Evolutionary conservation across 2,329 filamentous ascomycete genomes (phyloP).

Genomic region (Diaporthe sp.): DNA sequence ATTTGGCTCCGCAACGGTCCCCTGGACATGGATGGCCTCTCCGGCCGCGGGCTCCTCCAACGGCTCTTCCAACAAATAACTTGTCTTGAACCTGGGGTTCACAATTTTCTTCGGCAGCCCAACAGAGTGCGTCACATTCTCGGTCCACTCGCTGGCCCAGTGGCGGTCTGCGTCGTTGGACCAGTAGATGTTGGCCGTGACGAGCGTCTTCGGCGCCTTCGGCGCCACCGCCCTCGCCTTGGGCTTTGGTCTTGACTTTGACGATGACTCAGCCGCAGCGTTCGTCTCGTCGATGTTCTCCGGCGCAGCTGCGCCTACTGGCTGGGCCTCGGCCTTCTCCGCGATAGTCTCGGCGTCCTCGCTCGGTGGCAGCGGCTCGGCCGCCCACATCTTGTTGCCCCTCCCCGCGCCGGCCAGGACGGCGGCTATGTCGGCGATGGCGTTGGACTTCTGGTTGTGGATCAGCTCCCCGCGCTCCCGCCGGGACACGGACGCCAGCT

Average conservation of each 20-base stretch:
- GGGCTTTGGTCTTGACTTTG: not conserved
- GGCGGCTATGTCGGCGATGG: conserved; percentile 71
- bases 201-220: conserved; percentile 39
- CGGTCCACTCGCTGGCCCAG: conserved; percentile 60
- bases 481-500: conserved; percentile 52
- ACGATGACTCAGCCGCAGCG: conserved; percentile 27
- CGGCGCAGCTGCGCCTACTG: not conserved
- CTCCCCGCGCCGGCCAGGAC: conserved; percentile 63
- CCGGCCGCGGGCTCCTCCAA: not conserved
- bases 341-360: conserved; percentile 33
- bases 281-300: conserved; percentile 18
- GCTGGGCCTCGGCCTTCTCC: conserved; percentile 31
- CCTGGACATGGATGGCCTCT: not conserved
- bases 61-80: conserved; percentile 13
- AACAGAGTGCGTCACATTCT: conserved; percentile 63
- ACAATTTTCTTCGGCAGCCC: conserved; percentile 44
- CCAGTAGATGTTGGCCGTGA: conserved; percentile 63
- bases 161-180: conserved; percentile 57
- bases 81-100: conserved; percentile 31
- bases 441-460: conserved; percentile 70
- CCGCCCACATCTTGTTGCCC: conserved; percentile 58
- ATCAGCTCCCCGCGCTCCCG: conserved; percentile 61
- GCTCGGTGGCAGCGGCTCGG: conserved; percentile 12
- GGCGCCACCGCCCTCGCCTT: not conserved
- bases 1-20: not conserved